Evolutionary conservation across 352 stramenopile species (phyloP), one percentile per base, ranked within the genome.

Genomic region (Phytophthora pistaciae): DNA sequence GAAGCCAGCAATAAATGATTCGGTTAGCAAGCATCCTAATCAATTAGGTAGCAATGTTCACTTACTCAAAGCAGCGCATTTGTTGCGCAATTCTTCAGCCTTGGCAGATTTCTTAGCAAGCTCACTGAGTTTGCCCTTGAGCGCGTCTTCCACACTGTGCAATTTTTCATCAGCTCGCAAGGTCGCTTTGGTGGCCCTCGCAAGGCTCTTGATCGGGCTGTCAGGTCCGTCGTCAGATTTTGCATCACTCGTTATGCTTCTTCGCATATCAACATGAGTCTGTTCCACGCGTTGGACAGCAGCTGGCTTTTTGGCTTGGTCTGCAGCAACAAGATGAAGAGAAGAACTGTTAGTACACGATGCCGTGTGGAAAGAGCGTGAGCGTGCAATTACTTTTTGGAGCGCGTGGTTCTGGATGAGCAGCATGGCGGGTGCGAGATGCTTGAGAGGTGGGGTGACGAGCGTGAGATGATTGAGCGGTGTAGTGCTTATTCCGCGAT

Each of bases 91-190:
- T 33, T 64, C 27, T 62, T 77, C 52, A 48, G 29, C 60, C 31
- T 67, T 66, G 44, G 49, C 31, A 25, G 56, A 60, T 53, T 77
- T 80, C 3, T 74, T 40, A 3, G 60, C 42, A 20, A 77, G 49
- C 54, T 80, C 68, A 54, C 20, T 49, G 38, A 80, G 58, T 42
- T 74, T 74, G 14, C 56, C 40, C 5, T 64, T 48, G 33, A 77
- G 23, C 14, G 56, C 60, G 23, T 54, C 13, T 66, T 80, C 68
- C 20, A 70, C 48, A 1, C 31, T 36, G 16, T 64, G 64, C 5
- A 77, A 29, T 42, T 72, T 66, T 31, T 52, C 23, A 48, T 68
- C 56, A 23, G 58, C 64, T 68, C 36, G 48, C 29, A 76, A 46
- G 11, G 55, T 74, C 5, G 53, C 29, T 46, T 74, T 55, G 11